Evolutionary conservation across 345 rosid species (phyloP).

Genomic region (Aquilaria yunnanensis): DNA sequence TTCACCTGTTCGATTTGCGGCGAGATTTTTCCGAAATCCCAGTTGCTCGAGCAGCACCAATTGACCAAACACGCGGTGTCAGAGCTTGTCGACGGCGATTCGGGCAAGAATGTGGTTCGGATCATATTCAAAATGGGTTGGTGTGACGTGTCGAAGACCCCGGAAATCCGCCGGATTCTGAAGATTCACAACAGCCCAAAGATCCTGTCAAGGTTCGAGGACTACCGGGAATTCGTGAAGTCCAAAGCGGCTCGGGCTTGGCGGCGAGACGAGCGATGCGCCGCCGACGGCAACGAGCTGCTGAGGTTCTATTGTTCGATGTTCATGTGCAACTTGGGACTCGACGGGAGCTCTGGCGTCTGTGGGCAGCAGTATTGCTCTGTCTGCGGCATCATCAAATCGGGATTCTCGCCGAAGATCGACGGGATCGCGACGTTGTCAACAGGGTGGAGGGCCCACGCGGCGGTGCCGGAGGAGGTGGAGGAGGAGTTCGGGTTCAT

Average conservation of each 20-base stretch:
- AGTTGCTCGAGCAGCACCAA: conserved; percentile 71
- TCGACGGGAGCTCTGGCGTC: conserved; percentile 37
- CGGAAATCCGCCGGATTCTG: conserved; percentile 53
- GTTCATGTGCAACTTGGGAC: conserved; percentile 73
- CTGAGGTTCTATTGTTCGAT: conserved; percentile 82
- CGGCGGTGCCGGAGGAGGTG: conserved; percentile 67
- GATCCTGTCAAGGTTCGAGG: conserved; percentile 75
- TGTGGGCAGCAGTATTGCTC: conserved; percentile 81
- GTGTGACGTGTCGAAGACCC: conserved; percentile 37
- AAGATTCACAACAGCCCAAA: conserved; percentile 84
- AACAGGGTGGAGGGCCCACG: conserved; percentile 80
- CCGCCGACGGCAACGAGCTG: conserved; percentile 94
- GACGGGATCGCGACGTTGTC: conserved; percentile 82
- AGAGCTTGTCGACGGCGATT: conserved; percentile 69
- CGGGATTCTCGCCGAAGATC: conserved; percentile 83
- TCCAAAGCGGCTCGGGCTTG: conserved; percentile 44
- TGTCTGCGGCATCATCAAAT: conserved; percentile 70
- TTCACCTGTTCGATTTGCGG: conserved; percentile 78
- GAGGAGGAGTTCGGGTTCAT: conserved; percentile 88
- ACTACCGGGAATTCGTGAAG: conserved; percentile 82
- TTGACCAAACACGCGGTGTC: conserved; percentile 69
- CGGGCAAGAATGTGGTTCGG: conserved; percentile 73
- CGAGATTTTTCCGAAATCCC: conserved; percentile 54
- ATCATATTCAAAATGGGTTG: conserved; percentile 90
- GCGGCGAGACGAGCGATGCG: conserved; percentile 66